Percentiles rank a stretch among this genome's conserved stretches.
Evolutionary conservation across 805 yeast genomes (phyloP).

Genomic region (Schwanniomyces occidentalis): DNA sequence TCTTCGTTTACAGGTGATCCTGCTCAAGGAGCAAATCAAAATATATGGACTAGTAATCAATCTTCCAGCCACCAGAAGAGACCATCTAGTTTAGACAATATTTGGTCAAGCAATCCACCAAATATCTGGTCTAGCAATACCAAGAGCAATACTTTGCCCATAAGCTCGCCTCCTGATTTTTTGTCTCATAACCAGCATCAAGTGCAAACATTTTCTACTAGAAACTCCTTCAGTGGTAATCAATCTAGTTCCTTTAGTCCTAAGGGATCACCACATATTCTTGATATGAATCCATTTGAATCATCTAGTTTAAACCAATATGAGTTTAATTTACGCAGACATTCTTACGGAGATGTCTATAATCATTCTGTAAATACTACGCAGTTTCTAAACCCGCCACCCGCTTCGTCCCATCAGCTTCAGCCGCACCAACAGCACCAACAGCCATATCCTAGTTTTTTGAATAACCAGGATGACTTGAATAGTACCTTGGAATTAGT

Average conservation of each 20-base stretch:
- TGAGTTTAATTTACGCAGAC: constrained; percentile 12
- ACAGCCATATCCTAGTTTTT: not conserved
- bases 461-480: constrained; percentile 8
- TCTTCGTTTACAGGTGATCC: constrained; percentile 10
- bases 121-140: constrained; percentile 5
- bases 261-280: constrained; percentile 1
- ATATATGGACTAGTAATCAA: constrained; percentile 6
- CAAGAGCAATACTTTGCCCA: constrained; percentile 3
- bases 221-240: constrained; percentile 1
- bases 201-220: constrained; percentile 1
- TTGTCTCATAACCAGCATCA: constrained; percentile 5
- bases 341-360: constrained; percentile 13
- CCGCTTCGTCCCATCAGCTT: not conserved
- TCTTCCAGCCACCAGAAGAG: constrained; percentile 7
- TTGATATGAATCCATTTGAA: constrained; percentile 1
- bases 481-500: constrained; percentile 19
- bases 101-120: constrained; percentile 14
- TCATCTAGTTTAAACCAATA: constrained; percentile 4
- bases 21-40: constrained; percentile 1
- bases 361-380: constrained; percentile 1
- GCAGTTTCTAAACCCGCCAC: not conserved
- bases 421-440: constrained; percentile 2
- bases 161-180: constrained; percentile 5
- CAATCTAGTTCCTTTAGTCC: constrained; percentile 7
- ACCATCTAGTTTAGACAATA: constrained; percentile 16